Evolutionary conservation across 768 basidiomycete genomes (phyloP), one percentile per base, ranked within the genome.

Genomic region (Cyclocybe aegerita): DNA sequence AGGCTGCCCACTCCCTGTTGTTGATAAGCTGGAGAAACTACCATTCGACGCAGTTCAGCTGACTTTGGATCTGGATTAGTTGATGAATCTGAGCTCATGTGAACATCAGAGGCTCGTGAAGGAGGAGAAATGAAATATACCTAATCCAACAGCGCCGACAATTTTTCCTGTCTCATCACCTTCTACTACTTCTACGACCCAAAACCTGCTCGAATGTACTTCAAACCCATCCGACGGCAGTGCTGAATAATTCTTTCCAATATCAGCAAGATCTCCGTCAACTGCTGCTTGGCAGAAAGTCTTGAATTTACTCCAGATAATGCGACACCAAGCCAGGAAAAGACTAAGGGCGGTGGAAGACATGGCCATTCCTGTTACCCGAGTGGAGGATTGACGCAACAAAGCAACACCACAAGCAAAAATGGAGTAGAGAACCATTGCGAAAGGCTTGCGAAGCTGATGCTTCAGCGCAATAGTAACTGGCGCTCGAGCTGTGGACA

Each of bases 41-140:
- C 56, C 56, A 68, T 55, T 7, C 65, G 60, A 10, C 65, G 63
- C 12, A 68, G 47, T 44, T 65, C 64, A 1, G 50, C 59, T 4
- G 31, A 48, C n/a, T 40, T 45, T 10, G 53, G 52, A 14, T 58
- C 57, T 4, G 36, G 10, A 30, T 46, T 51, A n/a, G 51, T 48
- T 9, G 10, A 33, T 29, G 16, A 36, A 32, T 17, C 40, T 6
- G 17, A 29, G 9, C 9, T 15, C 2, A 9, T 34, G 34, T 29
- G 17, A 37, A 17, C 7, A 52, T 9, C 10, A 11, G 9, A 31
- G 6, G 6, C 23, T 14, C 14, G 12, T 7, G 5, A 39, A 31
- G 14, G n/a, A 43, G 37, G 7, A 12, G 5, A 23, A 8, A n/a
- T 30, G 15, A 23, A 7, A 50, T 53, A 31, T 33, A 62, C 64